Evolutionary conservation across 768 basidiomycete species (phyloP), one percentile per base, ranked within the genome.

Genomic region (Tricholoma flavovirens): DNA sequence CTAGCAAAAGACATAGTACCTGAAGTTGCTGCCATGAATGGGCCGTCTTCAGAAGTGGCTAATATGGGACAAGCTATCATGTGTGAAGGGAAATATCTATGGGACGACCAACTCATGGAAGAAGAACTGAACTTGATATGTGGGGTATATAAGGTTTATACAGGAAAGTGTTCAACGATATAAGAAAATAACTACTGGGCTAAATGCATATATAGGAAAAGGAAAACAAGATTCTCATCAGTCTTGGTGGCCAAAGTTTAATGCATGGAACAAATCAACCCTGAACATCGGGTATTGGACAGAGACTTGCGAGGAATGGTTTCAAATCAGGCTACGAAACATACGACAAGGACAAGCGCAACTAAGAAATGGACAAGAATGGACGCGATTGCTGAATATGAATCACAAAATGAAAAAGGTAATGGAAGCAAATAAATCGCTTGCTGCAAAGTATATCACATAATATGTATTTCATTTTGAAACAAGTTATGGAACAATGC

Each of bases 241-340:
- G n/a, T n/a, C n/a, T n/a, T n/a, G n/a, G n/a, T n/a, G n/a, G n/a
- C n/a, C n/a, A n/a, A n/a, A n/a, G n/a, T n/a, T n/a, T n/a, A n/a
- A 45, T 15, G 56, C 53, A 17, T 57, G 52, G 48, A 22, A 32
- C 19, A 46, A 24, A 10, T 57, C 43, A 1, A 55, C 49, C 21
- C 46, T 64, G 22, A 56, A 60, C 29, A 33, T 61, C 5, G 57
- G 59, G 0, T 52, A 50, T 32, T 64, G 61, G 63, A 57, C 55
- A 9, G 48, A 43, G 2, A 40, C 53, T 30, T 62, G 61, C 36
- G 62, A 64, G 22, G 19, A 19, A 4, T 64, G 62, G 63, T 63
- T 55, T 49, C 62, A 57, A 21, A 19, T 49, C 29, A 6, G 52
- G 36, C 11, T 55, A 30, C 12, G 6, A 7, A 10, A 33, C 9